phyloP scores from a whole-genome alignment of 2,329 filamentous ascomycete species.

The Camillea tinctor region DNA sequence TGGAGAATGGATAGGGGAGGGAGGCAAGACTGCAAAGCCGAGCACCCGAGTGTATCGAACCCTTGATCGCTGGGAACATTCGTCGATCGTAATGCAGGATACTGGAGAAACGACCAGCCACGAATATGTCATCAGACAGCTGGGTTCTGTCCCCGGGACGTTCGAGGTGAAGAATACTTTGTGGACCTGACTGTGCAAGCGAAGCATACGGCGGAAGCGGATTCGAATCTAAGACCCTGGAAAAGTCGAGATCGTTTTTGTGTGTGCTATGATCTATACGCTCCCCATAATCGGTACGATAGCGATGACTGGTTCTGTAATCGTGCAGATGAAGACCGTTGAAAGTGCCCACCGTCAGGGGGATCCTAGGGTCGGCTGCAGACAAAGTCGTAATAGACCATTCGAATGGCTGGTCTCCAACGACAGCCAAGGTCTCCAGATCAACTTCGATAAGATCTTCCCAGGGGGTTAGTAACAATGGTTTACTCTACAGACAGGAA shows the following conservation, averaged over 20 bases:
- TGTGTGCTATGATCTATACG: conserved; percentile 35
- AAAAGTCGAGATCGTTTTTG: conserved; percentile 30
- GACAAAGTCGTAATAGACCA: conserved; percentile 85
- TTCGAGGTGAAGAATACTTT: conserved; percentile 78
- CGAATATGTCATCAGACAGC: conserved; percentile 77
- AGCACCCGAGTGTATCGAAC: conserved; percentile 81
- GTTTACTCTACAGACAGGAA: neutral
- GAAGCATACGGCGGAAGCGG: conserved; percentile 63
- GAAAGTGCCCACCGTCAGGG: conserved; percentile 81
- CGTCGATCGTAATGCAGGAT: conserved; percentile 88
- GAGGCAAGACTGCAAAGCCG: conserved; percentile 71
- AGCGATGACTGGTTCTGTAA: conserved; percentile 49
- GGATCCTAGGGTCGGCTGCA: conserved; percentile 60
- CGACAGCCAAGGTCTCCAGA: conserved; percentile 66
- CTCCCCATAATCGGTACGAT: conserved; percentile 35
- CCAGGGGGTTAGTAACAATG: conserved; percentile 12
- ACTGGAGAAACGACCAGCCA: conserved; percentile 84
- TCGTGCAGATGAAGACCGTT: conserved; percentile 82
- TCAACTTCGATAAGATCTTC: conserved; percentile 76
- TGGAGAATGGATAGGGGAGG: conserved; percentile 66
- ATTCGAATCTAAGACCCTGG: conserved; percentile 50
- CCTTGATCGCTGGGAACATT: conserved; percentile 74
- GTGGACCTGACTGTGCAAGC: conserved; percentile 75
- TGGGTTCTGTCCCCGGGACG: conserved; percentile 49
- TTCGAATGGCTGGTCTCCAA: conserved; percentile 71